Evolutionary conservation across 805 yeast species (phyloP).

Genomic region (Teunomyces atbi): DNA sequence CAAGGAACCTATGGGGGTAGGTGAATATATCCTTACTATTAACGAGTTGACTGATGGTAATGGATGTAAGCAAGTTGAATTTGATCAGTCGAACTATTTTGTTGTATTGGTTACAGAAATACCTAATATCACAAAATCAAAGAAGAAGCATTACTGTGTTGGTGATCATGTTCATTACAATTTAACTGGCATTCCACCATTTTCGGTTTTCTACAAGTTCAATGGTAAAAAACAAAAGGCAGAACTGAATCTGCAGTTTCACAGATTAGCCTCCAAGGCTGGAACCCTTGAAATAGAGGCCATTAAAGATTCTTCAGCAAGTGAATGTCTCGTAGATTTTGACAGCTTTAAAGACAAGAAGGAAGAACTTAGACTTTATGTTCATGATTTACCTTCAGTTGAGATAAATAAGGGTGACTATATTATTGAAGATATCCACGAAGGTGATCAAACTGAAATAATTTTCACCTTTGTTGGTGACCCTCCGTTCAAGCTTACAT

Average conservation of each 20-base stretch:
- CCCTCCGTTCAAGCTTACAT: constrained; percentile 88
- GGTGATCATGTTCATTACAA: constrained; percentile 85
- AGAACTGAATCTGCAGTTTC: constrained; percentile 45
- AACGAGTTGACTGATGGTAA: constrained; percentile 60
- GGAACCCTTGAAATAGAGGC: constrained; percentile 72
- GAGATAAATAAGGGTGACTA: constrained; percentile 79
- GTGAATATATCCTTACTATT: constrained; percentile 64
- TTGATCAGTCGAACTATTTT: constrained; percentile 38
- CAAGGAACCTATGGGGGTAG: constrained; percentile 56
- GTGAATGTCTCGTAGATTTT: constrained; percentile 67
- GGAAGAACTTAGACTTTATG: constrained; percentile 28
- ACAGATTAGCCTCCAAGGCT: constrained; percentile 75
- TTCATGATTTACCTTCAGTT: constrained; percentile 65
- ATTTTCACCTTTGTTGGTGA: constrained; percentile 78
- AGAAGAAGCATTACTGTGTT: constrained; percentile 65
- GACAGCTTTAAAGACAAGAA: constrained; percentile 34
- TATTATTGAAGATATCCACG: constrained; percentile 79
- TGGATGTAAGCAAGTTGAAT: constrained; percentile 59
- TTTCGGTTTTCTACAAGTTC: constrained; percentile 70
- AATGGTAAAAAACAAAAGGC: constrained; percentile 61
- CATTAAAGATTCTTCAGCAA: constrained; percentile 68
- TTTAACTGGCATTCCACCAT: constrained; percentile 78
- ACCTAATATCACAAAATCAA: constrained; percentile 56
- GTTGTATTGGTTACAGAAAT: constrained; percentile 69
- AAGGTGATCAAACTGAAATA: constrained; percentile 91